Evolutionary conservation across 805 yeast species (phyloP), one percentile per base, ranked within the genome.

Genomic region (Yamadazyma paraphyllophila): DNA sequence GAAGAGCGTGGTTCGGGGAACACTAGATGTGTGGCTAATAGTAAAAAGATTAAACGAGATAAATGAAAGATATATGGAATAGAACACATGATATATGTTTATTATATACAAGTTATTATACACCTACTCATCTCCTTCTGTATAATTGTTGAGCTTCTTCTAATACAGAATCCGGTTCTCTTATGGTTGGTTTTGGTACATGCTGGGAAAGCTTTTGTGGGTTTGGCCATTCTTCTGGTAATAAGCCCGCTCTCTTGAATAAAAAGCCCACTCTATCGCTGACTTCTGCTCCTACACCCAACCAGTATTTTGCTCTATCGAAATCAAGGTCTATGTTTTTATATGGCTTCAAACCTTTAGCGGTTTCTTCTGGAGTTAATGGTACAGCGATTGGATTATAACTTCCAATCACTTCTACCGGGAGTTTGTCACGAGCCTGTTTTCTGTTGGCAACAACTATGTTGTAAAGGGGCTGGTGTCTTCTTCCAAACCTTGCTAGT

Each of bases 221-320:
- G 57, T 73, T 60, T 40, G 84, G 83, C 85, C 84, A 80, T 50
- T 73, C 73, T 44, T 73, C 76, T 26, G 79, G 77, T 44, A 81
- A 78, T 46, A 80, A 78, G 48, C 96, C 90, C 37, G 87, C 89
- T 63, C 83, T 88, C 60, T 81, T 83, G 62, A 94, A 78, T 43
- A 94, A 69, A 53, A 81, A 81, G 2, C 81, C 77, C 10, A 92
- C 96, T 3, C 94, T 73, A 36, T 85, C 90, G 17, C 92, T 82
- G 6, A 97, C 96, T 62, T 88, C 96, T 1, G 98, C 98, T 10
- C 99, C 99, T 14, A 89, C 96, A 57, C 97, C 96, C 30, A 94
- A 71, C 99, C 99, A 94, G 67, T 94, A 94, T 64, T 89, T 89
- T 4, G 96, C 81, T 57, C 97, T 81, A 52, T 82, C 81, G 61